Evolutionary conservation across 495 filamentous ascomycete genomes (phyloP).

Genomic region (Terfezia boudieri): DNA sequence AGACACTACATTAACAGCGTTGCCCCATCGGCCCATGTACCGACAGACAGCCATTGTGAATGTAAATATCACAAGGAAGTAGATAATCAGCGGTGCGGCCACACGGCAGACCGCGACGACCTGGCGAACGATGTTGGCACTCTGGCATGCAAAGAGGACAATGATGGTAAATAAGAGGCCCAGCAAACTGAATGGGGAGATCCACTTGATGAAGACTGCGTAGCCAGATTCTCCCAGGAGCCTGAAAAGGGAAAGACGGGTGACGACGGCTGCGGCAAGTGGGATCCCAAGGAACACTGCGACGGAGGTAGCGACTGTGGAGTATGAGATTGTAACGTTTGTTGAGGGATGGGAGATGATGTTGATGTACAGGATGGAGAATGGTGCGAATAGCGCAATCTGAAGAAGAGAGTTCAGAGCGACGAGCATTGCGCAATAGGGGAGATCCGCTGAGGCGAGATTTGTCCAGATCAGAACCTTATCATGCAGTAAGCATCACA

Average conservation of each 20-base stretch:
- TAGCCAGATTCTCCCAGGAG: slow-evolving; percentile 40
- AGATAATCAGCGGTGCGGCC: slow-evolving; percentile 56
- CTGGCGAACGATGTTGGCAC: slow-evolving; percentile 55
- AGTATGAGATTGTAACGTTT: slow-evolving; percentile 36
- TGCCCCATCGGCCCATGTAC: slow-evolving; percentile 5
- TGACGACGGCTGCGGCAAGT: slow-evolving; percentile 53
- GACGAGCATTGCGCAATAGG: slow-evolving; percentile 81
- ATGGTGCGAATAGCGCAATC: slow-evolving; percentile 65
- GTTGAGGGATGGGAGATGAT: slow-evolving; percentile 31
- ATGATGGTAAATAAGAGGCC: slow-evolving; percentile 72
- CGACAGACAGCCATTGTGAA: slow-evolving; percentile 30
- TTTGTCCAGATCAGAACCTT: slow-evolving; percentile 60
- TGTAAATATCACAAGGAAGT: slow-evolving; percentile 55
- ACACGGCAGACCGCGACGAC: slow-evolving; percentile 65
- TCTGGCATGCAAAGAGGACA: slow-evolving; percentile 67
- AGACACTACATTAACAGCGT: background rate
- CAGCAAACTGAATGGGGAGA: slow-evolving; percentile 54
- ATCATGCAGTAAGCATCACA: background rate
- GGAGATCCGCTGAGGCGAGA: slow-evolving; percentile 51
- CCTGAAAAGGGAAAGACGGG: slow-evolving; percentile 33
- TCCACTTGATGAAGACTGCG: slow-evolving; percentile 41
- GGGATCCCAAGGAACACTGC: slow-evolving; percentile 75
- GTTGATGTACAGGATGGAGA: slow-evolving; percentile 56
- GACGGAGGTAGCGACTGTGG: slow-evolving; percentile 52
- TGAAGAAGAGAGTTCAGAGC: slow-evolving; percentile 73